A percentile compares a stretch with the other conserved stretches of the same genome.
Conservation (phyloP, 2,329 filamentous ascomycete species). For the Lomentospora prolificans region DNA sequence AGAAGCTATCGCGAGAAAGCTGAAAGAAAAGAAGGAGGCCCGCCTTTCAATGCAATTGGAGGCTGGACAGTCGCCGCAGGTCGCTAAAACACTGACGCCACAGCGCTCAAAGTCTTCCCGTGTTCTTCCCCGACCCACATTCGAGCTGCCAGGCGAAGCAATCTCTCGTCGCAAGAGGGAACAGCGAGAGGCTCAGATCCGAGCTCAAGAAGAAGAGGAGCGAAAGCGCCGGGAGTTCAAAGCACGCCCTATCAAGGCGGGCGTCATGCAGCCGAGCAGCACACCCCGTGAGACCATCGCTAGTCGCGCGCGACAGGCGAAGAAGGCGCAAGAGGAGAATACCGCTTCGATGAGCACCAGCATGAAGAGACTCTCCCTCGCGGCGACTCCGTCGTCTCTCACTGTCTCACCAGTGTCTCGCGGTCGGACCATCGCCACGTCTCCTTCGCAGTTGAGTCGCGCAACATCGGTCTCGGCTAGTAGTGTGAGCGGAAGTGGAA, state of each 20-base stretch:
- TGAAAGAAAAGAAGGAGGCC: slow-evolving; percentile 50
- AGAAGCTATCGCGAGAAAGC: slow-evolving; percentile 46
- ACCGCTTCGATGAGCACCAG: slow-evolving; percentile 12
- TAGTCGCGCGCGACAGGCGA: slow-evolving; percentile 45
- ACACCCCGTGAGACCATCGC: slow-evolving; percentile 46
- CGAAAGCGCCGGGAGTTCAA: slow-evolving; percentile 54
- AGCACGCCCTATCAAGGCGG: slow-evolving; percentile 44
- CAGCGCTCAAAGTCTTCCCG: slow-evolving; percentile 38
- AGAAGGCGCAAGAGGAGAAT: slow-evolving; percentile 21
- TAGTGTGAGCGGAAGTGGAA: slow-evolving; percentile 25
- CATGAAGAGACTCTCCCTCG: slow-evolving; percentile 18
- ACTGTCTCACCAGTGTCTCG: slow-evolving; percentile 15
- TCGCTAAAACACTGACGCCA: not conserved
- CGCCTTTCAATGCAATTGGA: slow-evolving; percentile 30
- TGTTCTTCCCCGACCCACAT: slow-evolving; percentile 42
- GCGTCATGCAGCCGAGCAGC: slow-evolving; percentile 26
- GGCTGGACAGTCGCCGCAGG: slow-evolving; percentile 7
- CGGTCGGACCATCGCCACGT: slow-evolving; percentile 18
- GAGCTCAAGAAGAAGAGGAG: slow-evolving; percentile 49
- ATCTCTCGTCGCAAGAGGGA: slow-evolving; percentile 46
- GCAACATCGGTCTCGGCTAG: slow-evolving; percentile 36
- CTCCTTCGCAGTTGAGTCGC: slow-evolving; percentile 21
- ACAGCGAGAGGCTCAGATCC: slow-evolving; percentile 44
- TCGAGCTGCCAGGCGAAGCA: slow-evolving; percentile 55
- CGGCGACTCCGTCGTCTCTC: not conserved